A percentile compares a stretch with the other conserved stretches of the same genome.
Conservation (phyloP, 1,139 yeast genomes). For the Sugiyamaella neomexicana region DNA sequence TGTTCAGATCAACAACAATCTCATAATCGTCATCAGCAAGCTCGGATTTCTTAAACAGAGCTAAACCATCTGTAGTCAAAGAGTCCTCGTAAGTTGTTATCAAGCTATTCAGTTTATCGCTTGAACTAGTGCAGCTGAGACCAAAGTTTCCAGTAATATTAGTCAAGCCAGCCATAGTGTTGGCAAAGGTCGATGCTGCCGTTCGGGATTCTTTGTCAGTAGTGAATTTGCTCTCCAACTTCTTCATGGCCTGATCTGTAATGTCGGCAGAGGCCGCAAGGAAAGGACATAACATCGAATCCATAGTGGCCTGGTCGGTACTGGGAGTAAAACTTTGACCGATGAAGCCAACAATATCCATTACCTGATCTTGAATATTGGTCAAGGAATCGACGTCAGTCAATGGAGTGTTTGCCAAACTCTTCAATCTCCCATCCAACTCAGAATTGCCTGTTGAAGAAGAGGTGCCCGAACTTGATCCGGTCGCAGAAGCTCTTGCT, state of each 20-base stretch:
- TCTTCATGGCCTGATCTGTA: constrained; percentile 7
- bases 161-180: constrained; percentile 13
- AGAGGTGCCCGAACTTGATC: neutral
- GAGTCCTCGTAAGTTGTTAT: neutral
- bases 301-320: neutral
- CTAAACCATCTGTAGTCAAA: neutral
- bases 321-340: neutral
- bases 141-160: constrained; percentile 12
- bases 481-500: neutral
- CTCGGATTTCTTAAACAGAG: neutral
- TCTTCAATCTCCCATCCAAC: constrained; percentile 6
- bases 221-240: neutral
- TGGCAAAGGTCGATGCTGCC: constrained; percentile 15
- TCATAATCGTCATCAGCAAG: neutral
- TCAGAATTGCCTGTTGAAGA: neutral
- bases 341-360: constrained; percentile 6
- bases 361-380: constrained; percentile 2
- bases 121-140: constrained; percentile 7
- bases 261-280: constrained; percentile 9
- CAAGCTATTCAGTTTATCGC: constrained; percentile 1
- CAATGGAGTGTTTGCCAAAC: constrained; percentile 1
- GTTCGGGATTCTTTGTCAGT: constrained; percentile 6
- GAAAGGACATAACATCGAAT: constrained; percentile 17
- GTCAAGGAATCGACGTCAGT: neutral
- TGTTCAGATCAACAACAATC: neutral